These are phyloP conservation scores for Posidonia oceanica DNA, from an alignment of 116 monocot genomes.

Conservation along the genomic window DNA sequence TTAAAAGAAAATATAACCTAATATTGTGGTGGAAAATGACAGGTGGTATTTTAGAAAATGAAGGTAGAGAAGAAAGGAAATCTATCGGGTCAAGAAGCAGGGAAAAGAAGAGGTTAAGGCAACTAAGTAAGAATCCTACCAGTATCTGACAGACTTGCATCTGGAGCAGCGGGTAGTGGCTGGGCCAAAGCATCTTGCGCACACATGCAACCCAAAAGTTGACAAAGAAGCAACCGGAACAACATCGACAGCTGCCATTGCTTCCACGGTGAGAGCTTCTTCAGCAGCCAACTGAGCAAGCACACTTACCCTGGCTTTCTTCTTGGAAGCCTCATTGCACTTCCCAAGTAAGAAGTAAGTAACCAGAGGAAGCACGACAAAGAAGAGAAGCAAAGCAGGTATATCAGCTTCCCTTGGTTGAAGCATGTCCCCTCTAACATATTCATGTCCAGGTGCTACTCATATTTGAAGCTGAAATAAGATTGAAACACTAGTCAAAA, in stretches of 20 bases:
- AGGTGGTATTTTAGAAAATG: no score
- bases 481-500: neutral
- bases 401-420: constrained; percentile 93
- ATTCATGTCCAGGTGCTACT: constrained; percentile 48
- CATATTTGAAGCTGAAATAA: constrained; percentile 1
- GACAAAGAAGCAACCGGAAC: constrained; percentile 16
- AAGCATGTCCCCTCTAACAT: constrained; percentile 87
- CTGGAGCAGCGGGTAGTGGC: constrained; percentile 87
- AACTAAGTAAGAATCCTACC: constrained; percentile 36
- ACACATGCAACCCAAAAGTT: constrained; percentile 33
- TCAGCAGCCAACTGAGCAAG: constrained; percentile 67
- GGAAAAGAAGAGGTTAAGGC: neutral
- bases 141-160: constrained; percentile 98
- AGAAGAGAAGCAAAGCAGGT: constrained; percentile 54
- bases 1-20: no score
- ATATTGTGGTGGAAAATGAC: no score
- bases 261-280: constrained; percentile 43
- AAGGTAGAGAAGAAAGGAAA: no score
- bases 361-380: constrained; percentile 82
- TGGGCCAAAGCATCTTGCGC: constrained; percentile 72
- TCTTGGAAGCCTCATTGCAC: constrained; percentile 65
- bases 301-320: constrained; percentile 43
- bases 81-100: no score
- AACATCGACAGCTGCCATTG: constrained; percentile 33
- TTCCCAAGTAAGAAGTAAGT: constrained; percentile 80